Evolutionary conservation across 2,329 filamentous ascomycete species (phyloP), one percentile per base, ranked within the genome.

Genomic region (Cytospora schulzeri): DNA sequence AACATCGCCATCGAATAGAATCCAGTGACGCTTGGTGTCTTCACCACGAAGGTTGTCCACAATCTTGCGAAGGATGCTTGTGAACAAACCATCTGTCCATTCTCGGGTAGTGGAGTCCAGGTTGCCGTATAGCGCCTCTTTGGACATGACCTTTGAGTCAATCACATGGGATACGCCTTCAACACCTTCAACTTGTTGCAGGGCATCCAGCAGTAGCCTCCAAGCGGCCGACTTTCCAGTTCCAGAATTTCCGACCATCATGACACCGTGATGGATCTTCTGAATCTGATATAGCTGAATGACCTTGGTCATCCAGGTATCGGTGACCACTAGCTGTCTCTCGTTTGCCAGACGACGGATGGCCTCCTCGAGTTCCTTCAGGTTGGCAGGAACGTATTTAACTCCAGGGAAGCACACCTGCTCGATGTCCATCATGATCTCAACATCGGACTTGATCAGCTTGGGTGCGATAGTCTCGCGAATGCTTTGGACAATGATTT

Each of bases 211-310:
- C 59, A 99, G 83, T 51, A 96, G 88, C 73, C 91, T 93, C 95
- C 96, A 99, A 6, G 95, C 91, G 1, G 91, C 88, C 50, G 95
- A 97, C 79, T 99, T 99, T 74, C 96, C 96, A 54, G 94, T 91
- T n/a, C 96, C 95, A 33, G 96, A 97, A 73, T 92, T 93, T 68
- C 95, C 95, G 12, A 99, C 95, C 95, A 99, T 98, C 96, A 99
- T 99, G 31, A 99, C 95, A 89, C 95, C 95, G 71, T 99, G 95
- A 73, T 99, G 95, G 65, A 99, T 93, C 69, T 89, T 91, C 77
- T 98, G 95, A 68, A 99, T 99, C 76, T 99, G 95, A 76, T 97
- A 98, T 2, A 99, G 85, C 76, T 99, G 95, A 11, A 99, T 83
- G 38, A 96, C 89, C 80, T 99, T 99, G 64, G 92, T 95, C 87